A percentile compares a stretch with the other conserved stretches of the same genome.
These are phyloP conservation scores for Taphrina pruni DNA, from an alignment of 1,139 yeast genomes.

Conservation along the genomic window DNA sequence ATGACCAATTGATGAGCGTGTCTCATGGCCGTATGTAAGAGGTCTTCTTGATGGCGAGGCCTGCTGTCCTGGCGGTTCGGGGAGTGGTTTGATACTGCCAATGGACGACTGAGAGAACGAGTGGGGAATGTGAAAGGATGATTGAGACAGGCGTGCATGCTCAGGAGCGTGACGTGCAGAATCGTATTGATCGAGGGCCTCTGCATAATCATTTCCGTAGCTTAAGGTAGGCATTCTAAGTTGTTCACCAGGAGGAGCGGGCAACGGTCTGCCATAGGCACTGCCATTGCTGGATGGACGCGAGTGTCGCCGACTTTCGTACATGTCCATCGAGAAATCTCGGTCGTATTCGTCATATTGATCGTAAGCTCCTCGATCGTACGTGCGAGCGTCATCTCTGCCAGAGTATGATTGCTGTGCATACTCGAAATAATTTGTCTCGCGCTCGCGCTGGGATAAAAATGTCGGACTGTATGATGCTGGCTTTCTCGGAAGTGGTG, in stretches of 20 bases:
- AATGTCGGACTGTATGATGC: slow-evolving; percentile 37
- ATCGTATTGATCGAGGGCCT: neutral
- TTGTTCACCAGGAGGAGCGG: slow-evolving; percentile 14
- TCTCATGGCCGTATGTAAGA: neutral
- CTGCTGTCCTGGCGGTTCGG: neutral
- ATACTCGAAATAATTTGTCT: neutral
- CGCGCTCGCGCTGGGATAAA: slow-evolving; percentile 17
- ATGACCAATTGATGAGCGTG: neutral
- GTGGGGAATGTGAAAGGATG: neutral
- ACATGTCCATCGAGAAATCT: slow-evolving; percentile 15
- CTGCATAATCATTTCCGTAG: slow-evolving; percentile 1
- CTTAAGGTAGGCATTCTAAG: neutral
- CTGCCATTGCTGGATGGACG: slow-evolving; percentile 17
- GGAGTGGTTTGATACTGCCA: slow-evolving; percentile 11
- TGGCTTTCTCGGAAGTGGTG: slow-evolving; percentile 31
- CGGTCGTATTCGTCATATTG: slow-evolving; percentile 16
- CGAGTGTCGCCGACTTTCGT: neutral
- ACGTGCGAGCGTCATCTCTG: neutral
- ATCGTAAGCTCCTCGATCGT: neutral
- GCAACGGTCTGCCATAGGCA: slow-evolving; percentile 21
- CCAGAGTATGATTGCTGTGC: neutral
- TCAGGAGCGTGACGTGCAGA: neutral
- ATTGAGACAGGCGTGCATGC: neutral
- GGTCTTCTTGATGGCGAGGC: neutral
- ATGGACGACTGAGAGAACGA: slow-evolving; percentile 6